Base-by-base conservation (phyloP, 83 land plant genomes). In the Isoetes engelmannii region DNA sequence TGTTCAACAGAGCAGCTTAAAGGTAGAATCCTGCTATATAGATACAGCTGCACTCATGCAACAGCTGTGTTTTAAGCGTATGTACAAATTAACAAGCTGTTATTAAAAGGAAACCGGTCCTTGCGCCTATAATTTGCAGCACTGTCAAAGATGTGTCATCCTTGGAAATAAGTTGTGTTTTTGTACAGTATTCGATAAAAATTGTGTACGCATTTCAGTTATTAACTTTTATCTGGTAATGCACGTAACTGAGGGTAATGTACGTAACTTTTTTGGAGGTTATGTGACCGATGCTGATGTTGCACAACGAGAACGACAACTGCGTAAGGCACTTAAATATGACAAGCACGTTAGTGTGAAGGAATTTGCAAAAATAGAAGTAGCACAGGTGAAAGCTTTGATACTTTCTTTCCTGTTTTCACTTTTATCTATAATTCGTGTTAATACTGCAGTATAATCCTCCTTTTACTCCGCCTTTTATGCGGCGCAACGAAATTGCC, bases 401-500 rank as follows among this genome's bases (percentile, higher is more conserved):
- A 0, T 37, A 5, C 44, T 63, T 6, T 63, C 15, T 15, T 9
- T 7, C 15, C 45, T 5, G 3, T 45, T 21, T 48, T 73, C 28
- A 65, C 46, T 73, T 45, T 13, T 7, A 7, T 69, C 17, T 55
- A 18, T 37, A 28, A 42, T 46, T 73, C 57, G 74, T 70, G 28
- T 41, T 45, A 0, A 48, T 47, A 41, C 18, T 61, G 85, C 89
- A 91, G 96, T 91, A 71, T 76, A 91, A 88, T 79, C 96, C 96
- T 47, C 96, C 96, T 47, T 91, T 91, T 67, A 91, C 96, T 3
- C 87, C 79, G 45, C 96, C 96, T 56, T 91, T 91, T 46, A 72
- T 67, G 63, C 89, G 96, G 10, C 87, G 96, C 28, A 91, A 88
- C 79, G 96, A 91, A 73, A 57, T 91, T 63, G 69, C 84, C 5